These are phyloP conservation scores for Ceratobasidium sp. DNA, from an alignment of 1,284 basidiomycete genomes.

Conservation along the genomic window DNA sequence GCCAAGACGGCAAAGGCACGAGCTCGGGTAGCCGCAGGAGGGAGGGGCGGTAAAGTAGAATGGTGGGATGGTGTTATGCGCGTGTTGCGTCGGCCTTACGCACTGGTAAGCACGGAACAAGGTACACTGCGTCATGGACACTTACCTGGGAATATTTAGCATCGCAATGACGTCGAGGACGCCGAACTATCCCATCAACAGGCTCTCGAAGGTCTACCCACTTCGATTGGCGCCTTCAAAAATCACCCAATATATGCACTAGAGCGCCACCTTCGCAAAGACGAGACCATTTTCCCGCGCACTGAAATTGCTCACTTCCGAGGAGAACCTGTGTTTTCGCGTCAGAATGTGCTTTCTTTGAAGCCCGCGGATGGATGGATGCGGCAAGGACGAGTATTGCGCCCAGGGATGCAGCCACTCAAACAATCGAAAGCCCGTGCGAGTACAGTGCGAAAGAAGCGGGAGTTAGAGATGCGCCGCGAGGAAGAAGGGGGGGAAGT, in stretches of 20 bases:
- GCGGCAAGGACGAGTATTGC: conserved; percentile 82
- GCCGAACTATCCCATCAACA: conserved; percentile 87
- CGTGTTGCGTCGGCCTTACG: conserved; percentile 76
- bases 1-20: conserved; percentile 86
- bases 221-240: conserved; percentile 91
- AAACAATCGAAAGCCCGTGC: conserved; percentile 91
- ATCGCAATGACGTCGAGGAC: conserved; percentile 93
- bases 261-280: conserved; percentile 86
- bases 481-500: conserved; percentile 55
- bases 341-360: conserved; percentile 81
- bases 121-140: neutral
- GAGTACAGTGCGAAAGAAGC: conserved; percentile 81
- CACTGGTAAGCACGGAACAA: conserved; percentile 67
- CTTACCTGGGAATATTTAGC: conserved; percentile 59
- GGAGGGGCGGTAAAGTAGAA: conserved; percentile 67
- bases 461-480: conserved; percentile 82
- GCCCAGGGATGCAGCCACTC: conserved; percentile 81
- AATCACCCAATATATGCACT: conserved; percentile 95
- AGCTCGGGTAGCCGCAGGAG: conserved; percentile 62
- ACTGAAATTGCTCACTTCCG: conserved; percentile 91
- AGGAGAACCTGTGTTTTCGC: conserved; percentile 92
- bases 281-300: conserved; percentile 87
- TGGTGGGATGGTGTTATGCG: conserved; percentile 86
- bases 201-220: conserved; percentile 93
- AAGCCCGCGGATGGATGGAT: conserved; percentile 97